Evolutionary conservation across 2,329 filamentous ascomycete genomes (phyloP).

Genomic region (Zalaria obscura): DNA sequence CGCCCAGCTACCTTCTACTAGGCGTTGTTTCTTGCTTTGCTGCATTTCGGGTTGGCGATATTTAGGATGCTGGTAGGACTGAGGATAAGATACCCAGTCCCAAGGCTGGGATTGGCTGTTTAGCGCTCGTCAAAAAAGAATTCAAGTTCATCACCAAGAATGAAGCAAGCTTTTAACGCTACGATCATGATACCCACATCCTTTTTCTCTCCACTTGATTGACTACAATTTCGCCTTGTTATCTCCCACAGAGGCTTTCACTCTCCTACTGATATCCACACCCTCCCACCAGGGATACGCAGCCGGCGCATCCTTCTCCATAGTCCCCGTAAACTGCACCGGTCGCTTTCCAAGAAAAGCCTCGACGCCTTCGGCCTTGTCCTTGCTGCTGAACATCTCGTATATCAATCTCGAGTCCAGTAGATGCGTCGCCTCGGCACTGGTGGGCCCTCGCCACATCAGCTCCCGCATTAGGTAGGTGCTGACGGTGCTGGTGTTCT

Average conservation of each 20-base stretch:
- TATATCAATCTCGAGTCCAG: constrained; percentile 53
- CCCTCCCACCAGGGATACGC: constrained; percentile 57
- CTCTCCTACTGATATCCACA: constrained; percentile 29
- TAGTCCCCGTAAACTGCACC: constrained; percentile 45
- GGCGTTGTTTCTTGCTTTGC: constrained; percentile 25
- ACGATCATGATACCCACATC: no score
- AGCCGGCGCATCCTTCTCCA: constrained; percentile 44
- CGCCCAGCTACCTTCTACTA: constrained; percentile 98
- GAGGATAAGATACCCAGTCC: not conserved
- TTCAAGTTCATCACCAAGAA: not conserved
- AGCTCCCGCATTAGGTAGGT: constrained; percentile 56
- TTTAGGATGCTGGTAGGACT: not conserved
- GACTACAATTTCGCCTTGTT: constrained; percentile 14
- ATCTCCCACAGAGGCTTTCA: constrained; percentile 18
- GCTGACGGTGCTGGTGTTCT: constrained; percentile 50
- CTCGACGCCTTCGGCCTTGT: constrained; percentile 52
- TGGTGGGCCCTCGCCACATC: constrained; percentile 46
- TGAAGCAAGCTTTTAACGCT: no score
- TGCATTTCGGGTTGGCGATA: not conserved
- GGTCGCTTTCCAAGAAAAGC: constrained; percentile 58
- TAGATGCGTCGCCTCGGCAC: constrained; percentile 55
- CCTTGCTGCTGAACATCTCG: constrained; percentile 45
- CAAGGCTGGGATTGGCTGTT: not conserved
- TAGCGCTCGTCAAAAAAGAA: not conserved
- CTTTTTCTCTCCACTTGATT: not conserved